Base-by-base conservation (phyloP, 805 yeast genomes). In the Metschnikowia anglica region DNA sequence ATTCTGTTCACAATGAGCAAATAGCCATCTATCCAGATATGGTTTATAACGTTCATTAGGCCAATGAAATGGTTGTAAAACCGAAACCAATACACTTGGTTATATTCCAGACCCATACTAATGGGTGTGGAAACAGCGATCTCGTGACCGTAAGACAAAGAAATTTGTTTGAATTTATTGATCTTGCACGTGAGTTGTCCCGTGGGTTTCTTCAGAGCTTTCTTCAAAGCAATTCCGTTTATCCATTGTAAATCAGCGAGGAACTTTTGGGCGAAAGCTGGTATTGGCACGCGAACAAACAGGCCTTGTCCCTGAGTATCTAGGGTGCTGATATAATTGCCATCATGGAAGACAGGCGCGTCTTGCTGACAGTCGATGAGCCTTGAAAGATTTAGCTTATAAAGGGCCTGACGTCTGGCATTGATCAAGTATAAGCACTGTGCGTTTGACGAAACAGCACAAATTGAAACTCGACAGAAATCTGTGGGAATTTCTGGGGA, bases 11-110 rank as follows among this genome's bases (percentile, higher is more conserved):
- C 51, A 12, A 68, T 23, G 3, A 71, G 51, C 40, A 71, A 47
- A 42, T 56, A 66, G 45, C 62, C 65, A 11, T 61, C 58, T 40
- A 57, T 61, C 69, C 70, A 65, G 37, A 67, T 55, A 31, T 67
- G 73, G 38, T 58, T 46, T 4, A 65, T 53, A 4, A 71, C 59
- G 37, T 67, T 68, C 37, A 68, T 54, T 3, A 61, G 45, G 25
- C 65, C 71, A 39, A 60, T 46, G 21, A 54, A 58, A 43, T 60
- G 62, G 47, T 66, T 63, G 31, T 56, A 58, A 44, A 67, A 68
- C 41, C 62, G 63, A 45, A 58, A 70, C 76, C 76, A 71, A 9
- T 68, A 44, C 4, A 65, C 55, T 41, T 70, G 74, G 43, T 65
- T 65, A 5, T 51, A 41, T 25, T 58, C 50, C 21, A 29, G 28